Evolutionary conservation across 2,329 filamentous ascomycete genomes (phyloP).

Genomic region (Aspergillus alliaceus): DNA sequence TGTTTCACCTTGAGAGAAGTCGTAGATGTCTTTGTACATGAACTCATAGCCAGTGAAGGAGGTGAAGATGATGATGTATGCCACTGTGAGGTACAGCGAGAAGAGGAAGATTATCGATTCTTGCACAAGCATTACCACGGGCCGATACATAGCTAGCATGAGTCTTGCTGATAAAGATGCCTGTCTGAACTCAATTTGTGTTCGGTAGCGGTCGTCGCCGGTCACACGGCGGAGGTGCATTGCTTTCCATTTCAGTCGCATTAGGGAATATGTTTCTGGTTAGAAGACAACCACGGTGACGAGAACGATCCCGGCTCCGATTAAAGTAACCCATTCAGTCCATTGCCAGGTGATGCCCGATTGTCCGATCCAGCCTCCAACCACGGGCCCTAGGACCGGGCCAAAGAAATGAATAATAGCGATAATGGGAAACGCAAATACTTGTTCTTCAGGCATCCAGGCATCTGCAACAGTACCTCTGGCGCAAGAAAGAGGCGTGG

Average conservation of each 20-base stretch:
- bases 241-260: constrained; percentile 46
- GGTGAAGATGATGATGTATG: constrained; percentile 33
- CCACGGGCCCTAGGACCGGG: constrained; percentile 19
- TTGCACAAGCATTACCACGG: constrained; percentile 28
- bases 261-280: constrained; percentile 51
- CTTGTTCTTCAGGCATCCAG: constrained; percentile 47
- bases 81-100: constrained; percentile 26
- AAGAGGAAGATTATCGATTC: constrained; percentile 11
- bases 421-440: constrained; percentile 51
- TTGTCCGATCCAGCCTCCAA: constrained; percentile 13
- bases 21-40: constrained; percentile 52
- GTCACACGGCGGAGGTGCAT: constrained; percentile 39
- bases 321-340: constrained; percentile 46
- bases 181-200: constrained; percentile 33
- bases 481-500: constrained; percentile 44
- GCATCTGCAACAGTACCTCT: constrained; percentile 49
- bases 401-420: constrained; percentile 45
- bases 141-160: constrained; percentile 2
- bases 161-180: background rate
- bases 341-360: constrained; percentile 31
- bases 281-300: constrained; percentile 42
- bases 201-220: constrained; percentile 47
- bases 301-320: constrained; percentile 36
- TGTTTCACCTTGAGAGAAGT: constrained; percentile 46
- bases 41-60: constrained; percentile 49